Percentiles rank a stretch among this genome's conserved stretches.
phyloP scores from a whole-genome alignment of 805 yeast species.

The Barnettozyma sp. region DNA sequence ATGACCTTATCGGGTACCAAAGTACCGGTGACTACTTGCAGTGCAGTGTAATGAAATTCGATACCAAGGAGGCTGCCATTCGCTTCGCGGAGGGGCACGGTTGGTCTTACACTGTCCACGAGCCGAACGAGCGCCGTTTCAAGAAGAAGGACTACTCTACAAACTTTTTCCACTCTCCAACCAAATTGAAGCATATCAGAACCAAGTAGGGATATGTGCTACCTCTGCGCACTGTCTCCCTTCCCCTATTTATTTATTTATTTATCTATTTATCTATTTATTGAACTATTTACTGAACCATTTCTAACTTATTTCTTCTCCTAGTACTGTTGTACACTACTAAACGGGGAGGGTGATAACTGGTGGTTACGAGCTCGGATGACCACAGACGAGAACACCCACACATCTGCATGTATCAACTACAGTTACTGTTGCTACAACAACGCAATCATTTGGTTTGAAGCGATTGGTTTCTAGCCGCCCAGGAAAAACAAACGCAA shows the following conservation, averaged over 20 bases:
- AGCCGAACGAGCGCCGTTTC: conserved; percentile 70
- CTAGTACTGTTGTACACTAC: too few species aligned
- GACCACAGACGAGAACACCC: too few species aligned
- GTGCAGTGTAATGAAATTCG: conserved; percentile 69
- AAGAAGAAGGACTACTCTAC: conserved; percentile 67
- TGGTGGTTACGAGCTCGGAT: too few species aligned
- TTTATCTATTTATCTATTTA: conserved; percentile 11
- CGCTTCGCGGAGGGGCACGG: conserved; percentile 79
- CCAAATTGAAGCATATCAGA: conserved; percentile 72
- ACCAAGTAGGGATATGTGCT: conserved; percentile 49
- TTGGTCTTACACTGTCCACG: conserved; percentile 77
- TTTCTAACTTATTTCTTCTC: too few species aligned
- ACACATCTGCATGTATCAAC: too few species aligned
- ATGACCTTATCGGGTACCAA: conserved; percentile 82
- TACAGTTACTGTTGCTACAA: too few species aligned
- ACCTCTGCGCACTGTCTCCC: background rate
- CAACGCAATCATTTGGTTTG: too few species aligned
- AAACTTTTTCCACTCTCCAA: conserved; percentile 62
- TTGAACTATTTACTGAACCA: conserved; percentile 5
- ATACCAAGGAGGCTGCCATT: conserved; percentile 67
- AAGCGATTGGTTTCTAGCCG: too few species aligned
- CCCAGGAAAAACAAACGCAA: too few species aligned
- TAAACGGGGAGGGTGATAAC: too few species aligned
- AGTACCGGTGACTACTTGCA: conserved; percentile 75
- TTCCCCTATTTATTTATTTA: conserved; percentile 8